Evolutionary conservation across 2,329 filamentous ascomycete species (phyloP), one percentile per base, ranked within the genome.

Genomic region (Aureobasidium sp.): DNA sequence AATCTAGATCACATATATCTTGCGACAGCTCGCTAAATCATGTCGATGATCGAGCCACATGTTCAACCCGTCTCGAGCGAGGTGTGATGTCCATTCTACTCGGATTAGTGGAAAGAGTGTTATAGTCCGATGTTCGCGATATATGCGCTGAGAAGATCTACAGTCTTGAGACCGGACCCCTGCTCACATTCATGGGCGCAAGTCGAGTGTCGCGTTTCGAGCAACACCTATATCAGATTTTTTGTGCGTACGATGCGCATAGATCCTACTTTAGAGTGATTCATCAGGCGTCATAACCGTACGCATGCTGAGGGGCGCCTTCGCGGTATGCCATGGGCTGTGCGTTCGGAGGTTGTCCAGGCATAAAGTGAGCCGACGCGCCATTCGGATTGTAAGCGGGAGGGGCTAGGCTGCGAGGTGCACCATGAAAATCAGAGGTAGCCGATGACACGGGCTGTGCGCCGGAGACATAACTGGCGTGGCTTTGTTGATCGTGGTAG

Each of bases 311-410:
- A 6, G 19, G 12, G 11, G 29, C 19, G 47, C 48, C 48, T 39
- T 61, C 59, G 14, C 59, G 59, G 40, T 54, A 61, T 14, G 5
- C 47, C 59, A 61, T 53, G 17, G 37, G 48, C 29, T 47, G 39
- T 22, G 24, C 48, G 19, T 40, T 42, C 1, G 14, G 3, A 3
- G 39, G 42, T 40, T 61, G 60, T 22, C 48, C 42, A 24, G 49
- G 29, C 49, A 61, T 61, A 33, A 61, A 61, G n/a, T 61, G 60
- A 39, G 40, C 35, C 22, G 60, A 47, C 27, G 29, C 37, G 15
- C 40, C 22, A 17, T 24, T 48, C 2, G 49, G 8, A 5, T 61
- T 61, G 60, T 61, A 61, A 29, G 60, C 31, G 11, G 60, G 49
- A 39, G 60, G 60, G 15, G 60, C 60, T 9, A 61, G 24, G 14